These are phyloP conservation scores for Epichloe scottii DNA, from an alignment of 2,329 filamentous ascomycete species.

Conservation along the genomic window DNA sequence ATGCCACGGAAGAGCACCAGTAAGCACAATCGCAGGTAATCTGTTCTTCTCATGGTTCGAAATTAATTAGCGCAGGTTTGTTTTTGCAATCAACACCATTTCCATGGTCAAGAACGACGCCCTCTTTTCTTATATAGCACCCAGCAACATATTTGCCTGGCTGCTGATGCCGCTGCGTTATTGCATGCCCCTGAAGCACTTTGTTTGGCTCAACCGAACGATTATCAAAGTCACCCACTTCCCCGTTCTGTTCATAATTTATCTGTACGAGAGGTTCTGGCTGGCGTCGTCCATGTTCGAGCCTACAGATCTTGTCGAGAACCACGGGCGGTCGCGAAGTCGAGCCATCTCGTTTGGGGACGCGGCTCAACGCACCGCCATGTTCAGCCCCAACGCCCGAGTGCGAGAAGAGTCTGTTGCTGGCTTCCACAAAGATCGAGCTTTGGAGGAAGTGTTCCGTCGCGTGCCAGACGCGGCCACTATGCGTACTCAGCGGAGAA, in stretches of 20 bases:
- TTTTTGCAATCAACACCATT: constrained; percentile 94
- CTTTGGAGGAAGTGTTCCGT: constrained; percentile 83
- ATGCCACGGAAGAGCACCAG: constrained; percentile 83
- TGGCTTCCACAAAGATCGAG: constrained; percentile 80
- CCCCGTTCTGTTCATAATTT: constrained; percentile 77
- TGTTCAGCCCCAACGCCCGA: constrained; percentile 63
- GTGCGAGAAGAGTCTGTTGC: constrained; percentile 77
- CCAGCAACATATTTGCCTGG: constrained; percentile 87
- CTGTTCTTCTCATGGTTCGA: constrained; percentile 5
- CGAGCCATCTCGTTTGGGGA: constrained; percentile 45
- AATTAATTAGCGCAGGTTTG: constrained; percentile 38
- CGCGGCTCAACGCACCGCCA: constrained; percentile 39
- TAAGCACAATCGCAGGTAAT: constrained; percentile 19
- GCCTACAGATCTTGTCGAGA: constrained; percentile 75
- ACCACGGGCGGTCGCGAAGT: constrained; percentile 38
- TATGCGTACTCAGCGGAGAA: constrained; percentile 44
- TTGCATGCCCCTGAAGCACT: constrained; percentile 65
- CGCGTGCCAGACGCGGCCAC: constrained; percentile 53
- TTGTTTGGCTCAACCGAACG: constrained; percentile 75
- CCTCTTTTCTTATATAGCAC: constrained; percentile 85
- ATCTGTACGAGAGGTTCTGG: constrained; percentile 71
- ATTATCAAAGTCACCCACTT: constrained; percentile 88
- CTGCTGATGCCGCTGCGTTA: constrained; percentile 72
- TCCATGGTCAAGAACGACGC: constrained; percentile 98
- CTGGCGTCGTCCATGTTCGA: constrained; percentile 67